Conservation (phyloP, 371 early-diverging fungal genomes). For the Saksenaea vasiformis region DNA sequence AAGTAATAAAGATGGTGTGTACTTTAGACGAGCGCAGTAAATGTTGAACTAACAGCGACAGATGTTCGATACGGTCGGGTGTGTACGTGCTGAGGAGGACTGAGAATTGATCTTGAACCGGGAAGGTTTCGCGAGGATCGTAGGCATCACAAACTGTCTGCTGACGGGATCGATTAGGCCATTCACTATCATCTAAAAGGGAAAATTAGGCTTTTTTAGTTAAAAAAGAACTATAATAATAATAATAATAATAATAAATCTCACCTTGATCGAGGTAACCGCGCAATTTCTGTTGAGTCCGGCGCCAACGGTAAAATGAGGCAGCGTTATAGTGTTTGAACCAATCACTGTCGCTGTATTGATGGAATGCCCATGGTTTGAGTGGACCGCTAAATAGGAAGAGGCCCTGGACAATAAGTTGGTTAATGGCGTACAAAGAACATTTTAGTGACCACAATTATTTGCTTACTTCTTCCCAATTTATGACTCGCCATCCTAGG, state of each 20-base stretch:
- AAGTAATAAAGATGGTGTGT: slow-evolving; percentile 47
- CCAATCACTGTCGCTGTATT: slow-evolving; percentile 30
- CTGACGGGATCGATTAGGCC: slow-evolving; percentile 22
- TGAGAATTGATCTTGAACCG: slow-evolving; percentile 38
- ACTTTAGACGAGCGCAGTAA: slow-evolving; percentile 27
- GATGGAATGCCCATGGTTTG: slow-evolving; percentile 41
- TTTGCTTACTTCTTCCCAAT: not conserved
- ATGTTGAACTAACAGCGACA: slow-evolving; percentile 37
- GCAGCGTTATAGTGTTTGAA: slow-evolving; percentile 24
- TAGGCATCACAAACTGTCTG: slow-evolving; percentile 21
- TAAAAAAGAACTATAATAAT: too few relatives aligned
- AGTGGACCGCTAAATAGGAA: slow-evolving; percentile 21
- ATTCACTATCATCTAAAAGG: slow-evolving; percentile 12
- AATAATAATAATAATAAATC: not conserved
- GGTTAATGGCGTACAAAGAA: not conserved
- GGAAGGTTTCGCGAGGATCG: slow-evolving; percentile 7
- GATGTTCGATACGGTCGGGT: slow-evolving; percentile 45
- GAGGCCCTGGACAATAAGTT: slow-evolving; percentile 13
- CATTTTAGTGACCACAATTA: not conserved
- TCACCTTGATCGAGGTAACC: not conserved
- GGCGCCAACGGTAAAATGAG: slow-evolving; percentile 37
- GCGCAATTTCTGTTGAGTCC: slow-evolving; percentile 13
- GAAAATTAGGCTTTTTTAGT: not conserved
- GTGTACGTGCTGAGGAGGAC: slow-evolving; percentile 52
- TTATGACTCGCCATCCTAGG: not conserved